Conservation (phyloP, 2,329 filamentous ascomycete species). For the Fusarium ramigenum region DNA sequence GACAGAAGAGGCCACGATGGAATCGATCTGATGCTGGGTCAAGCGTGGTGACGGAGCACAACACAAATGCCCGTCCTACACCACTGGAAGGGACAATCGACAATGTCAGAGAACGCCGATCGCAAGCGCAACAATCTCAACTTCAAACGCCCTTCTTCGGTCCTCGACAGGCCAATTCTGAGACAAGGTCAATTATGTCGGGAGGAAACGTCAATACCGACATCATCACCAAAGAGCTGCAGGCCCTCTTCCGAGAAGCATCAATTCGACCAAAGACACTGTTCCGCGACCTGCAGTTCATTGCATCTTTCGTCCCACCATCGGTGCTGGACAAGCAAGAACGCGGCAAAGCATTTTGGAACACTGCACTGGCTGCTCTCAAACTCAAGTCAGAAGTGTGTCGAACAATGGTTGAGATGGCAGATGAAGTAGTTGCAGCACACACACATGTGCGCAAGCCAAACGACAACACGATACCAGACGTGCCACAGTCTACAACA, state of each 20-base stretch:
- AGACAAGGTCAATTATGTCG: conserved; percentile 60
- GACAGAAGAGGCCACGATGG: conserved; percentile 48
- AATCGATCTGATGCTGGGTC: conserved; percentile 51
- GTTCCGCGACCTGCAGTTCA: conserved; percentile 83
- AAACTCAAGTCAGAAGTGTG: conserved; percentile 88
- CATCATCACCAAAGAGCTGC: conserved; percentile 72
- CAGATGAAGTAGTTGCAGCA: conserved; percentile 63
- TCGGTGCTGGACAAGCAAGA: conserved; percentile 69
- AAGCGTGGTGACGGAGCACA: conserved; percentile 47
- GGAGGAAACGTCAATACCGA: conserved; percentile 66
- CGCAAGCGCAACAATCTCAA: conserved; percentile 56
- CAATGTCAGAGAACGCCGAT: conserved; percentile 74
- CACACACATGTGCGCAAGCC: conserved; percentile 71
- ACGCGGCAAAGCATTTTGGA: conserved; percentile 84
- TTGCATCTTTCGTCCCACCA: conserved; percentile 71
- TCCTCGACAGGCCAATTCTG: conserved; percentile 56
- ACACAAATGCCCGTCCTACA: conserved; percentile 50
- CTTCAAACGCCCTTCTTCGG: conserved; percentile 46
- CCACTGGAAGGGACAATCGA: conserved; percentile 74
- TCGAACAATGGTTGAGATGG: conserved; percentile 76
- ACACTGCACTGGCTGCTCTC: conserved; percentile 88
- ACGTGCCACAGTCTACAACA: conserved; percentile 48
- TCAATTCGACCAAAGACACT: conserved; percentile 80
- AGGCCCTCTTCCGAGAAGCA: conserved; percentile 72
- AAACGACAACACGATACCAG: conserved; percentile 45